A percentile compares a stretch with the other conserved stretches of the same genome.
Evolutionary conservation across 129 eudicot species (phyloP).

Genomic region (Pittosporum tobira): DNA sequence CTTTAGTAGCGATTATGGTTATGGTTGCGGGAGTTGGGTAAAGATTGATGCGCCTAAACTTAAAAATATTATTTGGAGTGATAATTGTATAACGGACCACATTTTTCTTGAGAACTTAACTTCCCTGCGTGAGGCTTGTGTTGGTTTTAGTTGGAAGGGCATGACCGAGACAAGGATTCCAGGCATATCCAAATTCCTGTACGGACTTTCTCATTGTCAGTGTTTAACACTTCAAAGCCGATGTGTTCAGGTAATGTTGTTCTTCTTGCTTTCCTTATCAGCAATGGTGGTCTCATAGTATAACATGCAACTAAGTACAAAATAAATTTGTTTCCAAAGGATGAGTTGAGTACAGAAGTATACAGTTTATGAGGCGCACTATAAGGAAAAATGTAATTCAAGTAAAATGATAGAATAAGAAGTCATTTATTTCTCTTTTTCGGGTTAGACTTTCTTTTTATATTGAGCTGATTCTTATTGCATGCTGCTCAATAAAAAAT

Average conservation of each 20-base stretch:
- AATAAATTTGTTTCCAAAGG: no score
- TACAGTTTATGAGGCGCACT: no score
- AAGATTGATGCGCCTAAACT: slow-evolving; percentile 44
- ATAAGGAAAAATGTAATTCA: no score
- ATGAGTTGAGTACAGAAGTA: no score
- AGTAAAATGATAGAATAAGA: no score
- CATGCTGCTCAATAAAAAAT: no score
- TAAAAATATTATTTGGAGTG: slow-evolving; percentile 30
- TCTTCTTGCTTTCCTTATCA: no score
- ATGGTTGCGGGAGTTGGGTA: slow-evolving; percentile 19
- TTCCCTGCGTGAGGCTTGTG: slow-evolving; percentile 38
- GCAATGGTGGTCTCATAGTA: no score
- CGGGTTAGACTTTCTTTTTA: no score
- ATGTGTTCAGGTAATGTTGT: slow-evolving; percentile 42
- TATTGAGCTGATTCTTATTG: no score
- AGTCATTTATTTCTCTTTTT: no score
- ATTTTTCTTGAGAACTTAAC: slow-evolving; percentile 25
- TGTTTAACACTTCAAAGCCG: slow-evolving; percentile 33
- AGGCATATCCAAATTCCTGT: slow-evolving; percentile 33
- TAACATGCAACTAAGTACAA: no score
- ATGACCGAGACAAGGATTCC: slow-evolving; percentile 24
- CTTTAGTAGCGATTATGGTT: slow-evolving; percentile 19
- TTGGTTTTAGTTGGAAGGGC: slow-evolving; percentile 32
- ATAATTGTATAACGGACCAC: slow-evolving; percentile 32
- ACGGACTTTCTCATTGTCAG: slow-evolving; percentile 37